Base-by-base conservation (phyloP, 441 rosid species). In the Gossypium davidsonii region DNA sequence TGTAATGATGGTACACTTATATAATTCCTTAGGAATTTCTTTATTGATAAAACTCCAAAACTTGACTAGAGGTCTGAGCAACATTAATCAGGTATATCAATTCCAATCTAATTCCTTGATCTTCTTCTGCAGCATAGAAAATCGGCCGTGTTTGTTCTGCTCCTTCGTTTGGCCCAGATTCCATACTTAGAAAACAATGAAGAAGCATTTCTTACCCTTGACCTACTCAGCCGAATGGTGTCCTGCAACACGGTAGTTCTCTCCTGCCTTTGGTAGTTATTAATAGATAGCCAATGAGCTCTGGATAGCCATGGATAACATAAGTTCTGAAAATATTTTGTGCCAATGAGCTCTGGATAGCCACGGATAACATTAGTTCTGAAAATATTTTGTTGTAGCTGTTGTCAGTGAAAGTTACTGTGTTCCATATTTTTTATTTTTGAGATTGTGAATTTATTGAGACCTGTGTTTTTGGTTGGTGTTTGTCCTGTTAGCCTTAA, bases 161-260 rank as follows among this genome's bases (percentile, higher is more conserved):
- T 96, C 71, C 80, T 93, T 78, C 97, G 83, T 73, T 79, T 96
- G 86, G 94, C 96, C 63, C 92, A 89, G 71, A 87, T 77, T 81
- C 82, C 77, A 56, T 83, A 84, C 70, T 71, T 73, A 59, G 96
- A 88, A 79, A 81, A 82, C 75, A 89, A 80, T 39, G 78, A 80
- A 72, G 97, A 91, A 81, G 83, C 83, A 67, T 68, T 81, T 85
- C 85, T 69, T 79, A 85, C 74, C 77, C 90, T 96, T 49, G 97
- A 91, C 78, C 88, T 96, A 65, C 86, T 96, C 67, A 80, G 79
- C 79, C 88, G 90, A 72, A 85, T 96, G 92, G 89, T 91, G 72
- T 90, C 95, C 70, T 91, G 78, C 81, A 90, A 86, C 87, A 79
- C 18, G 97, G 97, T 95, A 87, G 83, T 71, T 76, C 51, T 74